A percentile compares a stretch with the other conserved stretches of the same genome.
phyloP scores from a whole-genome alignment of 2,329 filamentous ascomycete species.

The Claviceps paspali region DNA sequence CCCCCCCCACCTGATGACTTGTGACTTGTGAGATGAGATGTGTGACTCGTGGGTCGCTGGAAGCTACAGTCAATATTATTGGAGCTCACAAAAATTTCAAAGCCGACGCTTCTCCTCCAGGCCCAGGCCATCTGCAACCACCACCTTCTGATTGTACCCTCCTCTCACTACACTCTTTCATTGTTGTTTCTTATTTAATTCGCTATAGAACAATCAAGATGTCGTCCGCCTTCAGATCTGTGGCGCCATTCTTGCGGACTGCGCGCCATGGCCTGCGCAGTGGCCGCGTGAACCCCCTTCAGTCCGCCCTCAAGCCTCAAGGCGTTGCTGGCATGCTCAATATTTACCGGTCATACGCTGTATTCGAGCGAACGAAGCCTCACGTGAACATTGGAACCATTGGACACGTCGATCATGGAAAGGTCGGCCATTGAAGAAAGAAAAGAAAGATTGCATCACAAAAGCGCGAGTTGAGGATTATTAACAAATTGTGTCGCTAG shows the following conservation, averaged over 20 bases:
- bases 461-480: background rate
- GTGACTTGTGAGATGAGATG: too few relatives aligned
- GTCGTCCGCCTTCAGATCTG: conserved; percentile 64
- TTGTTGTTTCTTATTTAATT: conserved; percentile 12
- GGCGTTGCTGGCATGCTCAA: conserved; percentile 49
- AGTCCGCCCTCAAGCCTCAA: conserved; percentile 49
- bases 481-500: conserved; percentile 28
- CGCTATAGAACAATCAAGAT: conserved; percentile 35
- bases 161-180: conserved; percentile 12
- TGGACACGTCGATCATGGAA: conserved; percentile 98
- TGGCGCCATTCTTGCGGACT: conserved; percentile 68
- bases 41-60: too few relatives aligned
- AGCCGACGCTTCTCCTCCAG: conserved; percentile 8
- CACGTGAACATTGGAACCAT: conserved; percentile 99
- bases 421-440: conserved; percentile 40
- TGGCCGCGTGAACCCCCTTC: conserved; percentile 60
- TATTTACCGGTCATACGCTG: conserved; percentile 49
- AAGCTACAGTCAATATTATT: conserved; percentile 1
- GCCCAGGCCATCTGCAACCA: conserved; percentile 11
- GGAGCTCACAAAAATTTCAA: conserved; percentile 24
- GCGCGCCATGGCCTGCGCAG: conserved; percentile 59
- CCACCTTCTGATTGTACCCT: conserved; percentile 7
- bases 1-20: too few relatives aligned
- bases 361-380: conserved; percentile 82
- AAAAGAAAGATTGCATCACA: background rate